These are phyloP conservation scores for Paecilomyces dactylethromorphus DNA, from an alignment of 2,329 filamentous ascomycete species.

Conservation along the genomic window DNA sequence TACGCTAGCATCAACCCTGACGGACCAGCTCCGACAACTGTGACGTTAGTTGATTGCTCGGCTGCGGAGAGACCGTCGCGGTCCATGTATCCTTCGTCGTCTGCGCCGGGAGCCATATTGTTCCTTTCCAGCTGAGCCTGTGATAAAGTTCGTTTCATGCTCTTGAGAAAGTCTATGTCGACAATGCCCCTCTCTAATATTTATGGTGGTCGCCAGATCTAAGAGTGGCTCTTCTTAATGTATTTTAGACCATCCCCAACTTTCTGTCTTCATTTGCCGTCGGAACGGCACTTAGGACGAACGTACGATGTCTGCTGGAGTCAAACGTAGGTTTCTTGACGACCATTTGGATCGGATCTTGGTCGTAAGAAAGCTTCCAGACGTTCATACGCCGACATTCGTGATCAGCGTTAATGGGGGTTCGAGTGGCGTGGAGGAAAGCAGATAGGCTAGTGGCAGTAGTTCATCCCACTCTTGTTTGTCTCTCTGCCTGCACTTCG, in stretches of 20 bases:
- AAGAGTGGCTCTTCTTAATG: not conserved
- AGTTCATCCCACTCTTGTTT: constrained; percentile 3
- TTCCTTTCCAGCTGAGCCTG: constrained; percentile 5
- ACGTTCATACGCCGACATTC: not conserved
- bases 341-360: not conserved
- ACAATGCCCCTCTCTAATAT: not conserved
- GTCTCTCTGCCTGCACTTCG: not conserved
- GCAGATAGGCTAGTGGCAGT: not conserved
- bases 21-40: constrained; percentile 38
- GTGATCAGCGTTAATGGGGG: not conserved
- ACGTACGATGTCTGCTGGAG: not conserved
- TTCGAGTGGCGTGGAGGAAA: not conserved
- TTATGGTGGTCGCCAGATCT: not conserved
- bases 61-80: constrained; percentile 7
- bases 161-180: not conserved
- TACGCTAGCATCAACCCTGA: constrained; percentile 40
- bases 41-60: constrained; percentile 19
- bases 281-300: not conserved
- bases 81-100: constrained; percentile 18
- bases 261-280: not conserved
- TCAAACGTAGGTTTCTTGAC: not conserved
- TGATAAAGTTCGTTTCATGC: constrained; percentile 13
- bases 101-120: constrained; percentile 22
- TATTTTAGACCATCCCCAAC: not conserved
- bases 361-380: not conserved